Percentiles rank a stretch among this genome's conserved stretches.
phyloP scores from a whole-genome alignment of 1,284 basidiomycete genomes.

The Hemileia vastatrix region DNA sequence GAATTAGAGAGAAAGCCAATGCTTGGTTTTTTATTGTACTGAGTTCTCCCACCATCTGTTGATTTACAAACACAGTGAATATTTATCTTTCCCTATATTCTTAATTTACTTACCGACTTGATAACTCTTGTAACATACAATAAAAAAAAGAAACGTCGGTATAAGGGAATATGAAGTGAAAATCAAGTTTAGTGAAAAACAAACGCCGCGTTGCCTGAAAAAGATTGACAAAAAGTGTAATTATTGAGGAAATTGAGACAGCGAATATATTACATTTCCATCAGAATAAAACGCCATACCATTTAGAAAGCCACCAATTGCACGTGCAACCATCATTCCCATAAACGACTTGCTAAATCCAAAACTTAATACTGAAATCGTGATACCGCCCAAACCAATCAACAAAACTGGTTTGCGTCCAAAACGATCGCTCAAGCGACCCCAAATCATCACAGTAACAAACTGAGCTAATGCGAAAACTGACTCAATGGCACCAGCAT shows the following conservation, averaged over 20 bases:
- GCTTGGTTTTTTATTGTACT: slow-evolving; percentile 36
- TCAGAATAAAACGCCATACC: slow-evolving; percentile 6
- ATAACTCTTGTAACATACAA: slow-evolving; percentile 5
- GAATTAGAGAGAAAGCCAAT: slow-evolving; percentile 33
- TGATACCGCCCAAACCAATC: slow-evolving; percentile 42
- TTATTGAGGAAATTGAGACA: too few relatives aligned
- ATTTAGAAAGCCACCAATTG: slow-evolving; percentile 33
- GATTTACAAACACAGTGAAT: too few relatives aligned
- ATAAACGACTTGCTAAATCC: slow-evolving; percentile 42
- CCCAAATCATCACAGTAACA: slow-evolving; percentile 43
- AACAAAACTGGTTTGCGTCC: slow-evolving; percentile 46
- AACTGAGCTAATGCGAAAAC: slow-evolving; percentile 44
- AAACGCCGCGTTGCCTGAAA: slow-evolving; percentile 1
- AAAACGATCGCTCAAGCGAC: slow-evolving; percentile 41
- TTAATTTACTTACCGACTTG: neutral
- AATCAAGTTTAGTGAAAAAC: slow-evolving; percentile 32
- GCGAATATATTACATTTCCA: too few relatives aligned
- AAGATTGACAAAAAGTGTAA: too few relatives aligned
- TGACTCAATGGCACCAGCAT: slow-evolving; percentile 40
- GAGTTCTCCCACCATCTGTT: slow-evolving; percentile 30
- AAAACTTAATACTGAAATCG: slow-evolving; percentile 43
- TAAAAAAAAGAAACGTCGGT: neutral
- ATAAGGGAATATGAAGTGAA: neutral
- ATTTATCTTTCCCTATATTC: too few relatives aligned
- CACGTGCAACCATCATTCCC: slow-evolving; percentile 38